Evolutionary conservation across 2,329 filamentous ascomycete species (phyloP).

Genomic region (Tolypocladium capitatum): DNA sequence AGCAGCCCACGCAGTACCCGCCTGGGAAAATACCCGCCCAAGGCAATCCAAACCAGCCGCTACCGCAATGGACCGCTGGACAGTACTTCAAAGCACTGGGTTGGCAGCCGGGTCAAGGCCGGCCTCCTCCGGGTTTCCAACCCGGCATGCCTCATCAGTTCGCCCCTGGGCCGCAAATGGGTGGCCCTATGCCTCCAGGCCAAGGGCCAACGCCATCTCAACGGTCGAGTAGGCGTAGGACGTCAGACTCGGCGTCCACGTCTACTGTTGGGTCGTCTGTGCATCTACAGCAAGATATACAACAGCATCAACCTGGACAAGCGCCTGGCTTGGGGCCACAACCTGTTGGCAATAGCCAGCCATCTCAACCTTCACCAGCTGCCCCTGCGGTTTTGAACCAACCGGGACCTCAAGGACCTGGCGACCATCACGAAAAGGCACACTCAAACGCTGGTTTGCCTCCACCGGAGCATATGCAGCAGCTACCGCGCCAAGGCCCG

Average conservation of each 20-base stretch:
- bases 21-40: not conserved
- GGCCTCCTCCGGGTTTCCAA: not conserved
- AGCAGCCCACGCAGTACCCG: not conserved
- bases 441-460: not conserved
- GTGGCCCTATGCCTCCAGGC: not conserved
- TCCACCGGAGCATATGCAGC: not conserved
- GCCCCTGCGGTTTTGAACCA: not conserved
- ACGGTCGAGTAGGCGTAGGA: not conserved
- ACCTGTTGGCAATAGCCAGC: too few species aligned
- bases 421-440: not conserved
- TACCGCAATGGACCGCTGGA: constrained; percentile 1
- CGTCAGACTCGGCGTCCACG: constrained; percentile 1
- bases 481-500: not conserved
- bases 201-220: not conserved
- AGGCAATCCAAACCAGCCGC: not conserved
- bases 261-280: not conserved
- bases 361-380: not conserved
- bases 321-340: not conserved
- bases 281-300: not conserved
- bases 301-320: not conserved
- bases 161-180: not conserved
- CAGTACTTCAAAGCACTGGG: constrained; percentile 1
- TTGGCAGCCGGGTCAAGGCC: constrained; percentile 3
- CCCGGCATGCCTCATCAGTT: not conserved
- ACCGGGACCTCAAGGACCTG: not conserved